Base-by-base conservation (phyloP, 169 alveolate genomes). In the Eimeria sp. region DNA sequence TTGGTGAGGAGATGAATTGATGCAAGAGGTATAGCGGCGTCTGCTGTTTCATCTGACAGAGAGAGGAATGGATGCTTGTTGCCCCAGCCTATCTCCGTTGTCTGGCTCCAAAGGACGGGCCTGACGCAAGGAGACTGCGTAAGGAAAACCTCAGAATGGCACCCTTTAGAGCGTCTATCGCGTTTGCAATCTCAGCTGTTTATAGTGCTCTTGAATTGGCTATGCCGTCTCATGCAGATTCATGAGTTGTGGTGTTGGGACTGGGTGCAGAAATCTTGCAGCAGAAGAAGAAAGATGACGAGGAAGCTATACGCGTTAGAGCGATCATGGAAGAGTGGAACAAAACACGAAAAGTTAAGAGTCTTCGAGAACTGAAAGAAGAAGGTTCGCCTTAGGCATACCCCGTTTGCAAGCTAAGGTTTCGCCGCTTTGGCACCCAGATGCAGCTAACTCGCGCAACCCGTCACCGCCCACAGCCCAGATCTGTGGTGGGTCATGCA, bases 251-350 rank as follows among this genome's bases (percentile, higher is more conserved):
- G 83, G 56, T 74, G 83, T 1, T 74, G 58, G 83, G 83, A 74
- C 18, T 66, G 27, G 91, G 78, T 37, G 58, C 85, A 93, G 96
- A 93, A 56, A 93, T 93, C 25, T 25, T 93, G 91, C 90, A 82
- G 52, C 93, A 93, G 77, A 93, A 93, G 43, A 76, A 60, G 56
- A 43, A 71, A 18, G 93, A 93, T 20, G 93, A 93, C 33, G 96
- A 77, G 30, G 96, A 93, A 60, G 93, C 93, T 64, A 88, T 78
- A 33, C 96, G 88, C 33, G 80, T 93, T 56, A 85, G 68, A 9
- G 96, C 96, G n/a, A 90, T 78, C 62, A 93, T 93, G 96, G 96
- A 93, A 23, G 96, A 93, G 74, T 93, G 96, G 96, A 93, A 93
- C 76, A 77, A 78, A 46, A 2, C 89, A 54, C 87, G 89, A 54